Evolutionary conservation across 768 basidiomycete species (phyloP), one percentile per base, ranked within the genome.

Genomic region (Hericium alpestre): DNA sequence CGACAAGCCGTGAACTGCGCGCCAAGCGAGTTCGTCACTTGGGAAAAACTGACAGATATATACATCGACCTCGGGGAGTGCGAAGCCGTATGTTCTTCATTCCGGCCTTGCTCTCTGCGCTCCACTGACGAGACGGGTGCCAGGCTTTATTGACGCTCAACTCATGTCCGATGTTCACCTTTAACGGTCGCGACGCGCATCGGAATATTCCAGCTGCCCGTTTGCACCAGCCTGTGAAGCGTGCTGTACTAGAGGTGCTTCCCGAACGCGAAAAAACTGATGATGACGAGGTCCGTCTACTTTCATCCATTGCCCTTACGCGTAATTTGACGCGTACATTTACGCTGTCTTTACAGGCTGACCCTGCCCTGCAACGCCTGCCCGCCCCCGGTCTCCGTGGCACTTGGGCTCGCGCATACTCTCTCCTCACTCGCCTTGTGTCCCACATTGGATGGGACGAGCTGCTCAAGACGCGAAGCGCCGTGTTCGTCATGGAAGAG

Each of bases 111-210:
- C 1, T 11, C 38, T 48, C 27, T 15, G 18, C 23, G 38, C 23
- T 11, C 7, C 12, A 20, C 41, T 15, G 15, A n/a, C 52, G 46
- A 22, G 25, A 27, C n/a, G 11, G 15, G 22, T 25, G 13, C 8
- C 50, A 77, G 77, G 93, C 93, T 0, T 75, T 98, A 13, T 76
- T 97, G 43, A 96, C 95, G 1, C 81, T 97, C 51, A 97, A 97
- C 67, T 97, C 94, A n/a, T 97, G 96, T 73, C 94, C 95, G 2
- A 98, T 99, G 96, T 99, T 99, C 73, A 98, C 96, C 8, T 98
- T 90, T 73, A 96, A 96, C 66, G 95, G 96, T 47, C 84, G 94
- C 20, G 96, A 99, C 69, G 77, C 86, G 2, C 96, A 99, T 67
- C 82, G 93, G 3, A 82, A 80, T 68, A 82, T 97, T 10, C 76